These are phyloP conservation scores for Drosera spatulata DNA, from an alignment of 179 eudicot species.

Conservation along the genomic window DNA sequence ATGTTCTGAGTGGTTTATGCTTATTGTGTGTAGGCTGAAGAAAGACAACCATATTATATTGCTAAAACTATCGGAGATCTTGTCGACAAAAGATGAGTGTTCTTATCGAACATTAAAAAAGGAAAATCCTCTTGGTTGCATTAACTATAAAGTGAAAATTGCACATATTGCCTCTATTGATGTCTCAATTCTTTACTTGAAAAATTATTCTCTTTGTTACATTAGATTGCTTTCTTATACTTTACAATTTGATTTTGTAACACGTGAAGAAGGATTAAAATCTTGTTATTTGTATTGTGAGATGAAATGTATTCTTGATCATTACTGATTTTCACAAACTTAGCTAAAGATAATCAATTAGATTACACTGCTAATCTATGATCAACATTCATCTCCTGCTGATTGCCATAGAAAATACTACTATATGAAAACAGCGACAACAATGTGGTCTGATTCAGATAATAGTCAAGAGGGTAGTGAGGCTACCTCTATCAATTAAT, in stretches of 20 bases:
- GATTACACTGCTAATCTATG: too few species aligned
- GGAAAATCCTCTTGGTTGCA: slow-evolving; percentile 53
- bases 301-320: slow-evolving; percentile 13
- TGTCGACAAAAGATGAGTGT: slow-evolving; percentile 25
- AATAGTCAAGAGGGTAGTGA: slow-evolving; percentile 22
- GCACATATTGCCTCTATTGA: slow-evolving; percentile 20
- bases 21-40: too few species aligned
- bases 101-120: slow-evolving; percentile 51
- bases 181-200: not conserved
- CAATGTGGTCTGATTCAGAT: slow-evolving; percentile 10
- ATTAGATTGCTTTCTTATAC: not conserved
- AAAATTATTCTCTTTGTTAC: not conserved
- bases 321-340: slow-evolving; percentile 13
- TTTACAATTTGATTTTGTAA: not conserved
- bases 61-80: slow-evolving; percentile 27
- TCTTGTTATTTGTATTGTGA: slow-evolving; percentile 15
- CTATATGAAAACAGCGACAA: too few species aligned
- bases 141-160: slow-evolving; percentile 33
- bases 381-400: too few species aligned
- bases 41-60: slow-evolving; percentile 26
- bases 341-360: slow-evolving; percentile 5
- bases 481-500: slow-evolving; percentile 35
- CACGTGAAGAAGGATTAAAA: not conserved
- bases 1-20: too few species aligned
- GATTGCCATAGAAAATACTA: too few species aligned